A percentile compares a stretch with the other conserved stretches of the same genome.
Conservation (phyloP, 2,329 filamentous ascomycete species). For the Ophiostoma piceae region DNA sequence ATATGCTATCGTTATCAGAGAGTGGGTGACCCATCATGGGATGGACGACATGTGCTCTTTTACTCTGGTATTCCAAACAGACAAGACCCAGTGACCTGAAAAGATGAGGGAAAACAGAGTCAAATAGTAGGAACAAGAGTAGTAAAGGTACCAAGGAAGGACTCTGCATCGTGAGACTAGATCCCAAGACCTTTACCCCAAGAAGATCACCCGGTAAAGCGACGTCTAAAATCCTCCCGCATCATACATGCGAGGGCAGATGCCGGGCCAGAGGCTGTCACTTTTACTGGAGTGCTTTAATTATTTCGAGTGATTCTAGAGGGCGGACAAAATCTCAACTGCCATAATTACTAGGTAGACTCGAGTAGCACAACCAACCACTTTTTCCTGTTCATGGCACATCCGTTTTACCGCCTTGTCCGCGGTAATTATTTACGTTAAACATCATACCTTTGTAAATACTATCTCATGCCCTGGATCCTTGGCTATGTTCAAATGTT, state of each 20-base stretch:
- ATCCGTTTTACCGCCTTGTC: background rate
- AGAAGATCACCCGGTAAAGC: conserved; percentile 6
- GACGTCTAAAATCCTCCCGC: conserved; percentile 7
- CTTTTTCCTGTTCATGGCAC: background rate
- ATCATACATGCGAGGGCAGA: background rate
- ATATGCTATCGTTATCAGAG: conserved; percentile 4
- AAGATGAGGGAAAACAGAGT: background rate
- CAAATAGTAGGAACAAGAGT: background rate
- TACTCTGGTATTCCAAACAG: too few species aligned
- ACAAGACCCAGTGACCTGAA: background rate
- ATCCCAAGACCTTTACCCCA: background rate
- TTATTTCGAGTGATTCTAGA: too few species aligned
- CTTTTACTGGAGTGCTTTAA: background rate
- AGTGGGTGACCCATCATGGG: background rate
- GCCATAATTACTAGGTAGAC: too few species aligned
- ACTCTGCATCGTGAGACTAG: background rate
- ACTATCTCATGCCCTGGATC: background rate
- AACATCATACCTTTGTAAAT: background rate
- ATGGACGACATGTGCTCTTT: background rate
- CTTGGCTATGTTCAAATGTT: background rate
- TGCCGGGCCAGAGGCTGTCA: background rate
- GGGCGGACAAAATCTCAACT: too few species aligned
- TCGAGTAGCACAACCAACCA: background rate
- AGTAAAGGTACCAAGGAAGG: background rate
- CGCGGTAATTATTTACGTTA: background rate